Conservation (phyloP, 768 basidiomycete genomes). For the Neoboletus magnificus region DNA sequence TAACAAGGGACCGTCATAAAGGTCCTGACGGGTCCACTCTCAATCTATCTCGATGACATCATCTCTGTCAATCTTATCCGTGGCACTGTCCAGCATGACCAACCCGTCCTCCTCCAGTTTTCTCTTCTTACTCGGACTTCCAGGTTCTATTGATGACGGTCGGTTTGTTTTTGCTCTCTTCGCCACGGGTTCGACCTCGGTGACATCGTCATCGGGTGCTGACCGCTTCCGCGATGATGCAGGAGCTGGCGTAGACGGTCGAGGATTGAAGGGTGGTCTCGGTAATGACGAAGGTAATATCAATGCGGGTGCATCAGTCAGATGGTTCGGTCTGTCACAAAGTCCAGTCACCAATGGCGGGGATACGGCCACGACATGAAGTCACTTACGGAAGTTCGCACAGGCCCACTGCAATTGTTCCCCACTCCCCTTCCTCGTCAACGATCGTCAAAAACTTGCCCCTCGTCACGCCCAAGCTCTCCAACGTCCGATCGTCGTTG, state of each 20-base stretch:
- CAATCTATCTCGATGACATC: constrained; percentile 60
- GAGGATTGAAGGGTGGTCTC: constrained; percentile 44
- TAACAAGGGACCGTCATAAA: background rate
- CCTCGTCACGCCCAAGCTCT: constrained; percentile 70
- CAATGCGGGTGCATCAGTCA: constrained; percentile 47
- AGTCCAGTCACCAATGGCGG: background rate
- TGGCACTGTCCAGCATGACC: constrained; percentile 57
- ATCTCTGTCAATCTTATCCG: constrained; percentile 52
- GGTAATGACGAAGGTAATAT: constrained; percentile 68
- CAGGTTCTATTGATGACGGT: constrained; percentile 13
- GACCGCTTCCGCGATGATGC: constrained; percentile 55
- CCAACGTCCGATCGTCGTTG: constrained; percentile 76
- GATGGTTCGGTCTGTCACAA: constrained; percentile 50
- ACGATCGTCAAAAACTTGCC: constrained; percentile 88
- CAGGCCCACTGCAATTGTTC: constrained; percentile 68
- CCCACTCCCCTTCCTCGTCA: constrained; percentile 80
- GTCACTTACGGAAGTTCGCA: constrained; percentile 65
- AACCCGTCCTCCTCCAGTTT: constrained; percentile 73
- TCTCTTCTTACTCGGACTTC: constrained; percentile 62
- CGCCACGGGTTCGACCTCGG: constrained; percentile 52
- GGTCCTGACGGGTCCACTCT: constrained; percentile 7
- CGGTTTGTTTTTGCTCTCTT: constrained; percentile 49
- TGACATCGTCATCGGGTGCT: constrained; percentile 55
- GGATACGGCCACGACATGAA: background rate
- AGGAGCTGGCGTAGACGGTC: constrained; percentile 35